Evolutionary conservation across 768 basidiomycete genomes (phyloP).

Genomic region (Baorangia bicolor): DNA sequence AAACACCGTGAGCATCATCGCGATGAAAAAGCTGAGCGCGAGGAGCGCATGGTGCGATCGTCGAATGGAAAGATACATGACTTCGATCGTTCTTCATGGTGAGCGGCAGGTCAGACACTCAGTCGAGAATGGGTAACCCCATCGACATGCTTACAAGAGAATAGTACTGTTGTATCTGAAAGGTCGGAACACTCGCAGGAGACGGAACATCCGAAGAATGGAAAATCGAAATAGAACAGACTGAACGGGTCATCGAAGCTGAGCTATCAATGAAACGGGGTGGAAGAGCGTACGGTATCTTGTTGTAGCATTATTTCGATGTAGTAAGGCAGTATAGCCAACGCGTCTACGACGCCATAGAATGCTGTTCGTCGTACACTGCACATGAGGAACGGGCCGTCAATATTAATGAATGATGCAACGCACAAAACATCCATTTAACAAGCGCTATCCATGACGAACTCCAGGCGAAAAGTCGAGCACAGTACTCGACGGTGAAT

Average conservation of each 20-base stretch:
- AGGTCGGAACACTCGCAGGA: slow-evolving; percentile 85
- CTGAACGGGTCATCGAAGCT: slow-evolving; percentile 35
- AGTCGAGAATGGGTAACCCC: neutral
- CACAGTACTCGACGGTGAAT: slow-evolving; percentile 84
- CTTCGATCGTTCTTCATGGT: slow-evolving; percentile 70
- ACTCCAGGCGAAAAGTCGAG: slow-evolving; percentile 75
- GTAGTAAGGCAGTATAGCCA: slow-evolving; percentile 88
- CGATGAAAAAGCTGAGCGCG: slow-evolving; percentile 85
- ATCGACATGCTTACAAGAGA: slow-evolving; percentile 58
- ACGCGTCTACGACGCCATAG: slow-evolving; percentile 81
- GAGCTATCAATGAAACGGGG: neutral
- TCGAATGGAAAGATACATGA: slow-evolving; percentile 88
- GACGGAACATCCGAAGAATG: slow-evolving; percentile 85
- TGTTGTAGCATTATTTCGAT: slow-evolving; percentile 80
- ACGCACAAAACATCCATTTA: slow-evolving; percentile 69
- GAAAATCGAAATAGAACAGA: slow-evolving; percentile 88
- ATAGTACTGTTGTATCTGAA: slow-evolving; percentile 84
- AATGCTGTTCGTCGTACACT: slow-evolving; percentile 48
- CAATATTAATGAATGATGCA: neutral
- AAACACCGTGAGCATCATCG: slow-evolving; percentile 84
- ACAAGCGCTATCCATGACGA: slow-evolving; percentile 57
- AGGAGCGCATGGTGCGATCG: slow-evolving; percentile 85
- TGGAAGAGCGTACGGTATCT: slow-evolving; percentile 66
- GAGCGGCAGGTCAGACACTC: neutral
- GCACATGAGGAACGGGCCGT: neutral